phyloP scores from a whole-genome alignment of 2,329 filamentous ascomycete genomes.

The Cyphellophora attinorum region DNA sequence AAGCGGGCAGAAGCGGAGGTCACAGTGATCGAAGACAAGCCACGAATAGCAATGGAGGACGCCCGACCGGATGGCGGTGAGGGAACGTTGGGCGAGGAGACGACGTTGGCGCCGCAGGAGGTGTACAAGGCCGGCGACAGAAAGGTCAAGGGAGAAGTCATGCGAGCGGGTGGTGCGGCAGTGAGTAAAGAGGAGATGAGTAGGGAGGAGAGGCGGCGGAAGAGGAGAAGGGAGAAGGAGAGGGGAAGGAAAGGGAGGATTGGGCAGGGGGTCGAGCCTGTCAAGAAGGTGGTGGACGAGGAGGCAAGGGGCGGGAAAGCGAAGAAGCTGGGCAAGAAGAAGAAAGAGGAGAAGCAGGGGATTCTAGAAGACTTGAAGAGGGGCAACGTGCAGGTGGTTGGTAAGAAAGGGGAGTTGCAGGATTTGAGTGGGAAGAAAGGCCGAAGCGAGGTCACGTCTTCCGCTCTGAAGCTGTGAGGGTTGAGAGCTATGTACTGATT shows the following conservation, averaged over 20 bases:
- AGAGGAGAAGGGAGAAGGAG: conserved; percentile 76
- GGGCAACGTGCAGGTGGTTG: conserved; percentile 85
- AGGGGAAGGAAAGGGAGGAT: conserved; percentile 57
- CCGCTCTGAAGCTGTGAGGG: conserved; percentile 2
- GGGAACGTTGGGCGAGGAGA: conserved; percentile 42
- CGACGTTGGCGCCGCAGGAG: conserved; percentile 85
- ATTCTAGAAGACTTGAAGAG: conserved; percentile 63
- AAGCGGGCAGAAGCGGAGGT: conserved; percentile 73
- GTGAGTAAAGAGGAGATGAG: conserved; percentile 77
- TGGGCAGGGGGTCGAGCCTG: conserved; percentile 33
- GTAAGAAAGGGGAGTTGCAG: conserved; percentile 74
- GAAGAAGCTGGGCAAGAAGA: conserved; percentile 13
- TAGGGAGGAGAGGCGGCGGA: conserved; percentile 71
- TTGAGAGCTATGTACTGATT: background rate
- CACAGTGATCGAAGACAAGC: conserved; percentile 79
- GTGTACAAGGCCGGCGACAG: conserved; percentile 73
- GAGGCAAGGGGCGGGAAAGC: no score
- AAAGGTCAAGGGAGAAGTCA: conserved; percentile 16
- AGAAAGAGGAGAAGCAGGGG: conserved; percentile 36
- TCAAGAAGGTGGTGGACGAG: no score
- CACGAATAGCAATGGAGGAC: conserved; percentile 91
- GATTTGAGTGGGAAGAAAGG: conserved; percentile 67
- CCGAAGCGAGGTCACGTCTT: conserved; percentile 1
- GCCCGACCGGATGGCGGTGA: conserved; percentile 72
- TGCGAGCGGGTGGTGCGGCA: conserved; percentile 31